These are phyloP conservation scores for Emmonsiellopsis sp. DNA, from an alignment of 2,329 filamentous ascomycete genomes.

Conservation along the genomic window DNA sequence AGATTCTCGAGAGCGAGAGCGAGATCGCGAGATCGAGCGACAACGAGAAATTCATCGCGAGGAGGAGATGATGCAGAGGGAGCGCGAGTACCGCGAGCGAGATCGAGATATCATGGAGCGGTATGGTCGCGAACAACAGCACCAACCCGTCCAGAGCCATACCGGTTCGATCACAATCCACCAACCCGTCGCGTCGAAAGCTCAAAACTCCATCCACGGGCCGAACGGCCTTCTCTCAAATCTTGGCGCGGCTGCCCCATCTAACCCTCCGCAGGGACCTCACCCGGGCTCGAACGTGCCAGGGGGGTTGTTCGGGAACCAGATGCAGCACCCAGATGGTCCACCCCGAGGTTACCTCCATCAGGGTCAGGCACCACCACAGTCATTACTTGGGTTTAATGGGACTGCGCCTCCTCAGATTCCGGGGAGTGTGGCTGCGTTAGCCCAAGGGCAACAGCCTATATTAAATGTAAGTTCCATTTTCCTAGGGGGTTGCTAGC, in stretches of 20 bases:
- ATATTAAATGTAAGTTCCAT: conserved; percentile 55
- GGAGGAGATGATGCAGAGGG: conserved; percentile 49
- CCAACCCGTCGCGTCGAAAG: conserved; percentile 79
- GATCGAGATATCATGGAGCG: conserved; percentile 50
- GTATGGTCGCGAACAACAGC: conserved; percentile 51
- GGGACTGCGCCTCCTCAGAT: conserved; percentile 33
- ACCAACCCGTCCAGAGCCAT: conserved; percentile 74
- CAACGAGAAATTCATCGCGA: conserved; percentile 37
- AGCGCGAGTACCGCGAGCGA: conserved; percentile 42
- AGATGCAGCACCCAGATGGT: conserved; percentile 50
- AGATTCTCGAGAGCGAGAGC: conserved; percentile 43
- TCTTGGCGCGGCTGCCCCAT: conserved; percentile 51
- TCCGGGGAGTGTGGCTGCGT: conserved; percentile 43
- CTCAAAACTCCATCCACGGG: conserved; percentile 76
- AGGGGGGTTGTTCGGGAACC: conserved; percentile 59
- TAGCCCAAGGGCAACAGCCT: conserved; percentile 72
- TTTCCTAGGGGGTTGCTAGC: neutral
- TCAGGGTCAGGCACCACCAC: conserved; percentile 46
- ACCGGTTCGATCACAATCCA: conserved; percentile 84
- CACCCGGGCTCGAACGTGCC: conserved; percentile 52
- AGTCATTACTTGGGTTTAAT: conserved; percentile 43
- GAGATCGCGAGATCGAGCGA: conserved; percentile 23
- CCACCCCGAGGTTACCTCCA: conserved; percentile 51
- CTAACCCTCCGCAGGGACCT: conserved; percentile 43
- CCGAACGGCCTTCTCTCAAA: conserved; percentile 79